Base-by-base conservation (phyloP, 2,329 filamentous ascomycete species). In the Botryotinia calthae region DNA sequence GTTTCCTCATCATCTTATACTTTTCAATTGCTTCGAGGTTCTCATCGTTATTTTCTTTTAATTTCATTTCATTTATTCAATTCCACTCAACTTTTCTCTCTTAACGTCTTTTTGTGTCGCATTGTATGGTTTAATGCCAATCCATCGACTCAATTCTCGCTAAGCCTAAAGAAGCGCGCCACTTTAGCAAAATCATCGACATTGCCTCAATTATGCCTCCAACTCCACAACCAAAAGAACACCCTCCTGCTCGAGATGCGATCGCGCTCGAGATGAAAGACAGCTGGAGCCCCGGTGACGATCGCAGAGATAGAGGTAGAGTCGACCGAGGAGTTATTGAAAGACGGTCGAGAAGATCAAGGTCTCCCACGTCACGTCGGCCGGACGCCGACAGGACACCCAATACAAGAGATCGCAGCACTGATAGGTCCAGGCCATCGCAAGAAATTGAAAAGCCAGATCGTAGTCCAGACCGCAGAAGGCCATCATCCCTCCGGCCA, bases 271-370 rank as follows among this genome's bases (percentile, higher is more conserved):
- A 80, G 79, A 83, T 83, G 82, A 82, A 81, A 82, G 80, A 82
- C 80, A 82, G 80, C 77, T 82, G 81, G 81, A 82, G 80, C 81
- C 78, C 80, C 80, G 81, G 79, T 77, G 79, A 82, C 76, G 82
- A 82, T 74, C 81, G 81, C 78, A 82, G 82, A 83, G 81, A 83
- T 75, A 80, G 82, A 81, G 81, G 81, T 76, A 81, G 81, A 70
- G 79, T 81, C 75, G 81, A 82, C 81, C 80, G 82, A 80, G 81
- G 81, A 79, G 78, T 73, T 62, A 64, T 80, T 72, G 77, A 77
- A 67, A 44, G 70, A 76, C 78, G 77, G 65, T 73, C 77, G 67
- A 79, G 78, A 78, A 79, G 80, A 79, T 82, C 81, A 74, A 80
- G 79, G 76, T 82, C 81, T 70, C 79, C 81, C 68, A 76, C 75